phyloP scores from a whole-genome alignment of 805 yeast genomes.

The Kazachstania africana region DNA sequence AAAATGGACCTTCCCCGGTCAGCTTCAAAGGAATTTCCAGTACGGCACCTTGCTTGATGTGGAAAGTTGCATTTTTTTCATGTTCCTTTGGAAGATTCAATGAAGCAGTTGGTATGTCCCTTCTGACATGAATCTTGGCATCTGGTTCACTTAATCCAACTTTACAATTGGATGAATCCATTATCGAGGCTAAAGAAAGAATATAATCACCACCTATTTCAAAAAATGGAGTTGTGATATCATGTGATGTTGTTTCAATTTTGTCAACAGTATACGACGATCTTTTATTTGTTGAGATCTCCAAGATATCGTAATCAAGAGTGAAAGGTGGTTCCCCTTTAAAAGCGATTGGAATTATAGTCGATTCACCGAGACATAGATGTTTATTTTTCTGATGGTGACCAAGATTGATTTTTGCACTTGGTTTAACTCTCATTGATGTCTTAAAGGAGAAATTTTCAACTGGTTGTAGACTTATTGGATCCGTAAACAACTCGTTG shows the following conservation, averaged over 20 bases:
- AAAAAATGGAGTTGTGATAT: conserved; percentile 44
- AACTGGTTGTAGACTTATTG: conserved; percentile 25
- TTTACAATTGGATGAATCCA: conserved; percentile 68
- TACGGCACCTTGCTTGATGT: conserved; percentile 50
- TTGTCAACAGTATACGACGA: conserved; percentile 32
- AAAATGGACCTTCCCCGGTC: conserved; percentile 46
- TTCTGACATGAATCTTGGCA: conserved; percentile 53
- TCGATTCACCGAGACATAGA: conserved; percentile 38
- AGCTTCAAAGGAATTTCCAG: conserved; percentile 49
- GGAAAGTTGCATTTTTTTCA: conserved; percentile 24
- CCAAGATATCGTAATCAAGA: conserved; percentile 56
- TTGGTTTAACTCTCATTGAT: conserved; percentile 60
- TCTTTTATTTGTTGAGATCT: conserved; percentile 39
- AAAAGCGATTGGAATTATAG: conserved; percentile 43
- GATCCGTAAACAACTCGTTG: conserved; percentile 49
- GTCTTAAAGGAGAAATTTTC: conserved; percentile 48
- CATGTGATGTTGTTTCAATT: conserved; percentile 28
- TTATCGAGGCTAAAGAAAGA: conserved; percentile 49
- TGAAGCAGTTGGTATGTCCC: conserved; percentile 51
- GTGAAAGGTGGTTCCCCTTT: conserved; percentile 75
- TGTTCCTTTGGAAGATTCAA: conserved; percentile 31
- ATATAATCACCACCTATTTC: conserved; percentile 63
- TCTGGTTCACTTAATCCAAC: conserved; percentile 59
- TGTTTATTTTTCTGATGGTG: conserved; percentile 10
- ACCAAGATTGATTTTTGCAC: conserved; percentile 30